Base-by-base conservation (phyloP, 2,329 filamentous ascomycete species). In the Penicillium sp. region DNA sequence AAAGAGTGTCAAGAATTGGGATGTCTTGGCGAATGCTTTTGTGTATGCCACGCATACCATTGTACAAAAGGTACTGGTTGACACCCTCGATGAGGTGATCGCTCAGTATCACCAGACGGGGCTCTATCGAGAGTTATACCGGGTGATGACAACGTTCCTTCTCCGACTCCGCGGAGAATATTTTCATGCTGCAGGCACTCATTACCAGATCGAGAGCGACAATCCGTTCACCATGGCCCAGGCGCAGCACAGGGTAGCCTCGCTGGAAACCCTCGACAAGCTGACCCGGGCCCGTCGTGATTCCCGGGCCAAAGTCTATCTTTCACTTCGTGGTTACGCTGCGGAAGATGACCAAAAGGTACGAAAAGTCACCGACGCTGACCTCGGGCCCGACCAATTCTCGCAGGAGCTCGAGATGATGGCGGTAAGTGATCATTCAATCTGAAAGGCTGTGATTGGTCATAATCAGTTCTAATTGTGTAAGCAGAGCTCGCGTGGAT, bases 1-100 rank as follows among this genome's bases (percentile, higher is more conserved):
- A 13, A 69, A 79, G n/a, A 78, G 79, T 0, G 78, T 87, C 1
- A 62, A 66, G 6, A 77, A 80, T 1, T 88, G 86, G 86, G 61
- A 75, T 1, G 59, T 60, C 0, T 82, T 82, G 0, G 72, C 84
- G 41, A 62, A 75, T 0, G 71, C 52, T 0, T 74, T 76, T 25
- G 52, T 75, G 1, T 37, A 42, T 1, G 55, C 58, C 0, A 66
- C 66, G 0, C 62, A 69, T 43, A 44, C 47, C 3, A 55, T 68
- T 7, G 67, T 72, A 1, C 49, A 61, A 23, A 45, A 53, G 0
- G 66, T 67, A 37, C 45, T 75, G 2, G 75, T 81, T 47, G 56
- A 63, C 1, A 72, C 81, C 4, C 64, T 87, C 0, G 66, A 76
- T 2, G 55, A 59, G 0, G 74, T 63, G 2, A 69, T 67, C 35